Percentiles rank a stretch among this genome's conserved stretches.
These are phyloP conservation scores for Fusarium equiseti DNA, from an alignment of 2,329 filamentous ascomycete genomes.

Conservation along the genomic window DNA sequence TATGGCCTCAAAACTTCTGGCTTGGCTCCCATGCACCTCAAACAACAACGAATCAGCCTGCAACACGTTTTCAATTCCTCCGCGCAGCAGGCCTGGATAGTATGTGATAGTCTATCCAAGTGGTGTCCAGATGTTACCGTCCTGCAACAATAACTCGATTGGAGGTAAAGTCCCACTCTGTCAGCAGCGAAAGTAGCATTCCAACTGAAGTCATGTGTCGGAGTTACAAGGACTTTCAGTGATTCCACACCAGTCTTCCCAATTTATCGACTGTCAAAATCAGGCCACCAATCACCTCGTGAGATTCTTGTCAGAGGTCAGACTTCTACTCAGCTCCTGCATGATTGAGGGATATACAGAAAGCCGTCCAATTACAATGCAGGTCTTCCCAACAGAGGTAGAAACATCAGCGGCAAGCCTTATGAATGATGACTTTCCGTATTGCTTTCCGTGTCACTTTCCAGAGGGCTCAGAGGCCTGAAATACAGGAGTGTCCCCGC, in stretches of 20 bases:
- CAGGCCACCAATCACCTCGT: neutral
- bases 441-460: neutral
- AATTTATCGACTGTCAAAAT: neutral
- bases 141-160: neutral
- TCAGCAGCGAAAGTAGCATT: fast-evolving
- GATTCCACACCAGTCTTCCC: neutral
- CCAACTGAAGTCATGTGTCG: neutral
- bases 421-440: neutral
- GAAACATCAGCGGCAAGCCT: neutral
- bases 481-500: neutral
- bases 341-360: neutral
- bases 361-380: neutral
- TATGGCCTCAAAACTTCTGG: neutral
- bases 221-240: neutral
- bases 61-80: neutral
- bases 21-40: neutral
- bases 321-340: neutral
- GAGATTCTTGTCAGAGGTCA: neutral
- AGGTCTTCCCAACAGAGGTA: neutral
- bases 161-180: neutral
- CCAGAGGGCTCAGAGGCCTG: fast-evolving
- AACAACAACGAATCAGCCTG: neutral
- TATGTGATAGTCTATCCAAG: neutral
- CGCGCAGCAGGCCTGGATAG: neutral
- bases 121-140: neutral